Conservation (phyloP, 495 filamentous ascomycete species). For the Clohesyomyces aquaticus region DNA sequence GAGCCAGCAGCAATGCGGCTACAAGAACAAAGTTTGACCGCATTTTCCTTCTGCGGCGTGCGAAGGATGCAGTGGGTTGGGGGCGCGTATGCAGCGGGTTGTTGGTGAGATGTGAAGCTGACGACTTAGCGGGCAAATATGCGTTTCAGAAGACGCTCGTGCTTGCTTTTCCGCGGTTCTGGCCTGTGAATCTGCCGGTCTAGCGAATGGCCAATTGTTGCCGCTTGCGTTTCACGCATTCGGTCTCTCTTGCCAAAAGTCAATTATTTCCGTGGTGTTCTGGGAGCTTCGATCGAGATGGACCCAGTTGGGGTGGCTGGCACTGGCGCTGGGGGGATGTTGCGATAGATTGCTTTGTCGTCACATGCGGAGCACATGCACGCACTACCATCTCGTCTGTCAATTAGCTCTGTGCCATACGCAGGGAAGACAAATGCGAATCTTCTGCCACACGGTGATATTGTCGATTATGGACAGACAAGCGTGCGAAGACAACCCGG, state of each 20-base stretch:
- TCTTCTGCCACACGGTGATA: neutral
- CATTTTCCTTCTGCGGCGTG: too few relatives aligned
- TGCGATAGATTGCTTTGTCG: slow-evolving; percentile 21
- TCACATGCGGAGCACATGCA: slow-evolving; percentile 20
- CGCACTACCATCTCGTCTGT: too few relatives aligned
- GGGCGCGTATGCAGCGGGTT: slow-evolving; percentile 20
- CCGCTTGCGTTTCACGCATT: slow-evolving; percentile 32
- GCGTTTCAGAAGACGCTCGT: neutral
- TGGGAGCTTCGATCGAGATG: slow-evolving; percentile 9
- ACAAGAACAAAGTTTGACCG: neutral
- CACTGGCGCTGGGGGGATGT: neutral
- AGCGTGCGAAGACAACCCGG: too few relatives aligned
- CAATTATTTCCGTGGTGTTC: neutral
- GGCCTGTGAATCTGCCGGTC: slow-evolving; percentile 21
- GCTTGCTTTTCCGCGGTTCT: neutral
- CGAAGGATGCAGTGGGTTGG: slow-evolving; percentile 7
- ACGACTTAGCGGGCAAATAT: neutral
- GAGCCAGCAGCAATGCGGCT: neutral
- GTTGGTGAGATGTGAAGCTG: slow-evolving; percentile 3
- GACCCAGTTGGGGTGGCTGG: slow-evolving; percentile 1
- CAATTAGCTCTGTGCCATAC: too few relatives aligned
- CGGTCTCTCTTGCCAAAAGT: neutral
- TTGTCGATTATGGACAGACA: too few relatives aligned
- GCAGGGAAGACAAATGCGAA: too few relatives aligned
- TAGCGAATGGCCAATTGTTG: slow-evolving; percentile 14